phyloP scores from a whole-genome alignment of 768 basidiomycete species.

The Lactifluus subvellereus region DNA sequence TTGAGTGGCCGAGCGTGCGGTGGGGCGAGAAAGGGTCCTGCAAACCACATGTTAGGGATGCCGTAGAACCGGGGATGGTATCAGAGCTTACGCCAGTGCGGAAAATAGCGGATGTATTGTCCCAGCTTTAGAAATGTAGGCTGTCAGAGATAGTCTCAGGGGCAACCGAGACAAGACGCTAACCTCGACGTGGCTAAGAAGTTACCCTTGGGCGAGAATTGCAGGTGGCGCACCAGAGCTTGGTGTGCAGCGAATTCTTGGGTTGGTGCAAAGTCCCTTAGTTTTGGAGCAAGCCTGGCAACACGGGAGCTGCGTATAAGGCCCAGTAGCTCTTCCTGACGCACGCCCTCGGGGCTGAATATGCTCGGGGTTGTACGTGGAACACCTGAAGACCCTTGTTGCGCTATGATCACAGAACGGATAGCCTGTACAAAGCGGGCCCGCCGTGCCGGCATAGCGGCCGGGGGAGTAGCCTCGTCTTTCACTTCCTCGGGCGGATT shows the following conservation, averaged over 20 bases:
- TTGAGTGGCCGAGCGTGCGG: conserved; percentile 59
- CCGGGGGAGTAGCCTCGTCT: conserved; percentile 2
- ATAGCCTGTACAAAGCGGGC: conserved; percentile 41
- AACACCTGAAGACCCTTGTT: conserved; percentile 28
- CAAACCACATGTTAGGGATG: neutral
- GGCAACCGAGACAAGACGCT: neutral
- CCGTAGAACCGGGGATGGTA: neutral
- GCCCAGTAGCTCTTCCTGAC: conserved; percentile 23
- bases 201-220: conserved; percentile 72
- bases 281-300: conserved; percentile 45
- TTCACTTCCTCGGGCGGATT: conserved; percentile 13
- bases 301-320: conserved; percentile 48
- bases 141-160: neutral
- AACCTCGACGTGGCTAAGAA: conserved; percentile 69
- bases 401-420: conserved; percentile 44
- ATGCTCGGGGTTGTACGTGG: conserved; percentile 29
- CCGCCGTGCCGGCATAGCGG: conserved; percentile 25
- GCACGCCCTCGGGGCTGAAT: conserved; percentile 19
- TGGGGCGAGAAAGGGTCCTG: conserved; percentile 55
- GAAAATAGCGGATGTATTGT: conserved; percentile 63
- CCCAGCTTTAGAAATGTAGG: conserved; percentile 46
- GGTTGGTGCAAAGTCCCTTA: conserved; percentile 48
- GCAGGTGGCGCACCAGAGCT: conserved; percentile 64
- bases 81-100: conserved; percentile 47
- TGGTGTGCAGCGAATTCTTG: conserved; percentile 60